These are phyloP conservation scores for Sarocladium oryzae DNA, from an alignment of 2,329 filamentous ascomycete species.

Conservation along the genomic window DNA sequence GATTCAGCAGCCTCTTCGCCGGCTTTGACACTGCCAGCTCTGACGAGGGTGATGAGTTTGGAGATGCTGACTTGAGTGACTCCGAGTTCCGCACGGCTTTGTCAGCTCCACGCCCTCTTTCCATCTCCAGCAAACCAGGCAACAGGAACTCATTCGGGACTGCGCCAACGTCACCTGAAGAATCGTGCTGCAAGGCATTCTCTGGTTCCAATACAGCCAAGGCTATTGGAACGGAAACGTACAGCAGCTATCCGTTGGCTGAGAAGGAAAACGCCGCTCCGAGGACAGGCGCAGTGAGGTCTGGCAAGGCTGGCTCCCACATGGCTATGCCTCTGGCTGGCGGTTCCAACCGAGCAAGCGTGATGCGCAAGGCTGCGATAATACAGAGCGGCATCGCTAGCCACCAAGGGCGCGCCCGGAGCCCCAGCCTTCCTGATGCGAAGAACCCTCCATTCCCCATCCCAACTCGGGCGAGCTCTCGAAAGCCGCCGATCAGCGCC, in stretches of 20 bases:
- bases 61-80: conserved; percentile 56
- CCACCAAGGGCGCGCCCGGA: conserved; percentile 58
- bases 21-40: conserved; percentile 71
- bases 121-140: conserved; percentile 26
- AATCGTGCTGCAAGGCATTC: conserved; percentile 20
- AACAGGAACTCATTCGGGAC: conserved; percentile 37
- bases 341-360: conserved; percentile 42
- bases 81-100: conserved; percentile 61
- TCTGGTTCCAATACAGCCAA: conserved; percentile 23
- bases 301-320: conserved; percentile 1
- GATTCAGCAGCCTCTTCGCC: conserved; percentile 80
- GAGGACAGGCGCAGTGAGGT: conserved; percentile 16
- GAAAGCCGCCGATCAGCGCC: conserved; percentile 59
- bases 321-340: conserved; percentile 16
- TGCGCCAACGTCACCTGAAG: conserved; percentile 37
- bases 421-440: conserved; percentile 56
- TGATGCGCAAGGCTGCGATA: conserved; percentile 72
- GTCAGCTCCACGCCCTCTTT: conserved; percentile 52
- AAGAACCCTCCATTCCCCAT: conserved; percentile 82
- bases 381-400: conserved; percentile 72
- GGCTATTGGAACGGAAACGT: conserved; percentile 34
- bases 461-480: conserved; percentile 80
- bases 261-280: conserved; percentile 28
- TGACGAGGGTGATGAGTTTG: conserved; percentile 58
- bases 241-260: conserved; percentile 35